These are phyloP conservation scores for Cymodocea nodosa DNA, from an alignment of 116 monocot genomes.

Conservation along the genomic window DNA sequence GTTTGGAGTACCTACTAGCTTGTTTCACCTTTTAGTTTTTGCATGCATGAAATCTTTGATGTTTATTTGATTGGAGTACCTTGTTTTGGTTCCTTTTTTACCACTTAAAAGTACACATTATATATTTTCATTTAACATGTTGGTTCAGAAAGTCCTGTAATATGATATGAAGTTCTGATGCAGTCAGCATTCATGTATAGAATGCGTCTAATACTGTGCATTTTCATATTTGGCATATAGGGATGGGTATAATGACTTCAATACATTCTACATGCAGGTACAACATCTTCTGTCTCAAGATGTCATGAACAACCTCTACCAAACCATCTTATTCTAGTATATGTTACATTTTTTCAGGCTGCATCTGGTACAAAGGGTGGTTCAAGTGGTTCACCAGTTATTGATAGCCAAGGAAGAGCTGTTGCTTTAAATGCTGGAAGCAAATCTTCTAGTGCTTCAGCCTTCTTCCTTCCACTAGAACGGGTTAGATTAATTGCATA, in stretches of 20 bases:
- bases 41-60: too few relatives aligned
- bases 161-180: too few relatives aligned
- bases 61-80: too few relatives aligned
- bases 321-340: background rate
- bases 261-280: slow-evolving; percentile 98
- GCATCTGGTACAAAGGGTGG: slow-evolving; percentile 98
- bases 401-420: slow-evolving; percentile 80
- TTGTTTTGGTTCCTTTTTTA: too few relatives aligned
- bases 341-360: slow-evolving; percentile 31
- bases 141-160: too few relatives aligned
- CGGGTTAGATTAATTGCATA: slow-evolving; percentile 22
- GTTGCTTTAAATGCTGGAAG: slow-evolving; percentile 97
- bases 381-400: slow-evolving; percentile 90
- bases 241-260: slow-evolving; percentile 97
- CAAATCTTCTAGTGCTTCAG: slow-evolving; percentile 93
- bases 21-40: too few relatives aligned
- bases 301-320: background rate
- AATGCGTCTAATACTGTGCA: background rate
- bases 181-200: background rate
- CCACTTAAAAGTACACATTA: too few relatives aligned
- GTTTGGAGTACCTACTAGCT: too few relatives aligned
- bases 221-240: slow-evolving; percentile 19
- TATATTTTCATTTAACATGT: too few relatives aligned
- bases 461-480: slow-evolving; percentile 92
- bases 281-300: background rate